These are phyloP conservation scores for Coffea eugenioides DNA, from an alignment of 257 asterid genomes.

Conservation along the genomic window DNA sequence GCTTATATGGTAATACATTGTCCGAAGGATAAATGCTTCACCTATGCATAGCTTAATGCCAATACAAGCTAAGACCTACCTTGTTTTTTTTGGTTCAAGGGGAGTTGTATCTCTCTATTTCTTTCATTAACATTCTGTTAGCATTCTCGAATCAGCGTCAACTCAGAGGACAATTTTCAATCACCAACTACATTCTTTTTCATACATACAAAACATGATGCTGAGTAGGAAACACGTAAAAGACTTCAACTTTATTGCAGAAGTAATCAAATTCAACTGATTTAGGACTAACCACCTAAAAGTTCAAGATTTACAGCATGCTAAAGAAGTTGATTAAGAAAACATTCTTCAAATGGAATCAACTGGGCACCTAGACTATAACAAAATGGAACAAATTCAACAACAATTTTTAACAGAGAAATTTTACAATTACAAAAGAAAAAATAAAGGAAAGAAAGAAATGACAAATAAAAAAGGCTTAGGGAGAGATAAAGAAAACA, in stretches of 20 bases:
- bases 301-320: too few relatives aligned
- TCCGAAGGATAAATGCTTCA: neutral
- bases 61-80: neutral
- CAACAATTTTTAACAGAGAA: neutral
- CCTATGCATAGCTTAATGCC: neutral
- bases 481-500: constrained; percentile 15
- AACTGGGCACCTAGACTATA: neutral
- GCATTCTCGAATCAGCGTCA: neutral
- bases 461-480: neutral
- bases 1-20: neutral
- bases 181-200: too few relatives aligned
- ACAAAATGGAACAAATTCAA: neutral
- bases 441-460: neutral
- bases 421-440: neutral
- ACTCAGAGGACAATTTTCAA: neutral
- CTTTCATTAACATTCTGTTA: too few relatives aligned
- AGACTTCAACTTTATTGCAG: too few relatives aligned
- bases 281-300: neutral
- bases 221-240: neutral
- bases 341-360: neutral
- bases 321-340: neutral
- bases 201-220: neutral
- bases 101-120: too few relatives aligned
- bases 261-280: neutral
- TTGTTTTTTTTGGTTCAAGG: too few relatives aligned